A percentile compares a stretch with the other conserved stretches of the same genome.
Evolutionary conservation across 2,329 filamentous ascomycete genomes (phyloP).

Genomic region (Venturia effusa): DNA sequence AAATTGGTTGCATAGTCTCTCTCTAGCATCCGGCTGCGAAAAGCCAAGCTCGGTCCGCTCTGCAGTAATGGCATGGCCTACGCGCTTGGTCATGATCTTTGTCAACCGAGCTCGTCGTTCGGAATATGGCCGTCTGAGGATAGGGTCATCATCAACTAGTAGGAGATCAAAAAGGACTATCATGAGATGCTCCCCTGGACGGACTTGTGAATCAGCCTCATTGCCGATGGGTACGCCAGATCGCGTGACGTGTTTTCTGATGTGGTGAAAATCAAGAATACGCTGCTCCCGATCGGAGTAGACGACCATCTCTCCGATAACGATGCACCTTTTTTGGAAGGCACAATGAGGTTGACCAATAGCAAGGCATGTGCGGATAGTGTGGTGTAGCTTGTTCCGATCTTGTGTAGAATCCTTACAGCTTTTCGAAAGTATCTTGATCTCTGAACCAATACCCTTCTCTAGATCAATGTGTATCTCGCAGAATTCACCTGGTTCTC

Average conservation of each 20-base stretch:
- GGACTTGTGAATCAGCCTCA: slow-evolving; percentile 52
- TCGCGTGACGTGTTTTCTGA: slow-evolving; percentile 67
- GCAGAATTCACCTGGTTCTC: slow-evolving; percentile 57
- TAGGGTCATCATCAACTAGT: slow-evolving; percentile 42
- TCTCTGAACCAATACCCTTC: slow-evolving; percentile 48
- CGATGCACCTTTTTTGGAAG: slow-evolving; percentile 56
- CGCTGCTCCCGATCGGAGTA: slow-evolving; percentile 56
- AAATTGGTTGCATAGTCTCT: slow-evolving; percentile 52
- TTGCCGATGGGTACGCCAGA: slow-evolving; percentile 61
- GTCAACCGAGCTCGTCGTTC: slow-evolving; percentile 51
- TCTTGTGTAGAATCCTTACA: slow-evolving; percentile 80
- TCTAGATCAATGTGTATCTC: slow-evolving; percentile 71
- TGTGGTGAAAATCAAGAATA: slow-evolving; percentile 68
- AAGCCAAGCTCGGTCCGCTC: slow-evolving; percentile 60
- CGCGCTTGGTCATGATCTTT: slow-evolving; percentile 40
- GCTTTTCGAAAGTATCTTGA: slow-evolving; percentile 73
- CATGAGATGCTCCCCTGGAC: slow-evolving; percentile 47
- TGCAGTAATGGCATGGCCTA: slow-evolving; percentile 56
- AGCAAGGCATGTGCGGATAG: slow-evolving; percentile 53
- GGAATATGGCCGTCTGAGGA: slow-evolving; percentile 44
- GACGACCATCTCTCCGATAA: slow-evolving; percentile 75
- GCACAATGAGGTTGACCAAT: slow-evolving; percentile 49
- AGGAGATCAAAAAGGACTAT: slow-evolving; percentile 52
- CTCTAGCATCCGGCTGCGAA: slow-evolving; percentile 37
- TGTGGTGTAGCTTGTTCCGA: slow-evolving; percentile 48